These are phyloP conservation scores for Amaranthus palmeri DNA, from an alignment of 148 eudicot genomes.

Conservation along the genomic window DNA sequence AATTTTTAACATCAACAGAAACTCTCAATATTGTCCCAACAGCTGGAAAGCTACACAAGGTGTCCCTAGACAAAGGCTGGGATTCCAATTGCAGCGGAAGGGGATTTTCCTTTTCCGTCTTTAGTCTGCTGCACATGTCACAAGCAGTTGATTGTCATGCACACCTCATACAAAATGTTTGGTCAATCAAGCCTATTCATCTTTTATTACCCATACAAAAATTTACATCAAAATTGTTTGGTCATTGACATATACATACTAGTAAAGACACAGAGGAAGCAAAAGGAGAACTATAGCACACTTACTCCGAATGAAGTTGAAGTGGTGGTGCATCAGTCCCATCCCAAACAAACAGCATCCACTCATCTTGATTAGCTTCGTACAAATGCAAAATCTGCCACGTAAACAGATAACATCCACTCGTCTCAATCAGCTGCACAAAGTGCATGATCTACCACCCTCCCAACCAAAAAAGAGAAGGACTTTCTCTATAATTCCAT, in stretches of 20 bases:
- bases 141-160: slow-evolving; percentile 15
- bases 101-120: slow-evolving; percentile 53
- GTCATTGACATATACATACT: too few species aligned
- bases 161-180: neutral
- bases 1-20: slow-evolving; percentile 33
- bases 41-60: slow-evolving; percentile 53
- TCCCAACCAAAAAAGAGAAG: neutral
- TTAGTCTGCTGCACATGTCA: slow-evolving; percentile 40
- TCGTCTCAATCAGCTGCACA: too few species aligned
- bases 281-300: neutral
- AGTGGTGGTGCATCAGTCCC: slow-evolving; percentile 79
- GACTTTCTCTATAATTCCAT: neutral
- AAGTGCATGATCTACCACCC: neutral
- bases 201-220: neutral
- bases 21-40: slow-evolving; percentile 77
- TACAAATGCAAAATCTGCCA: slow-evolving; percentile 54
- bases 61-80: slow-evolving; percentile 53
- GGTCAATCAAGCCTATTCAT: neutral
- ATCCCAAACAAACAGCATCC: slow-evolving; percentile 86
- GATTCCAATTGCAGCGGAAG: slow-evolving; percentile 57
- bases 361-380: slow-evolving; percentile 46
- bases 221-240: neutral
- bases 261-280: neutral
- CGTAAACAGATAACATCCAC: too few species aligned
- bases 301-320: slow-evolving; percentile 52